Conservation (phyloP, 306 rosid species). For the Acmispon strigosus region DNA sequence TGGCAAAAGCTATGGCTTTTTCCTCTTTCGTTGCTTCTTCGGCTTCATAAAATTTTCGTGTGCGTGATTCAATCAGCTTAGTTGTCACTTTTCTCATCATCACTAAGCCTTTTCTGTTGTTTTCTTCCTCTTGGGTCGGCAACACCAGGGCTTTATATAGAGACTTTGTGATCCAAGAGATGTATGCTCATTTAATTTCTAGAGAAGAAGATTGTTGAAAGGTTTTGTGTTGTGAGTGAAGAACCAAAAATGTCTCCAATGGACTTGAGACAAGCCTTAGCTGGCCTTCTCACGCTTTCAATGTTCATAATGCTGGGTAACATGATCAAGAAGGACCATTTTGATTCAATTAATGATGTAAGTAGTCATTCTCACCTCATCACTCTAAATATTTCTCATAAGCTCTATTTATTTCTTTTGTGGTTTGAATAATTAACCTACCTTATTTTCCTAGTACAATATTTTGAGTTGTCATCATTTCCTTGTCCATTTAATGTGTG, state of each 20-base stretch:
- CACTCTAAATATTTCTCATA: too few species aligned
- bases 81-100: constrained; percentile 12
- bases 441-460: too few species aligned
- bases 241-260: constrained; percentile 15
- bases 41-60: neutral
- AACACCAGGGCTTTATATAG: neutral
- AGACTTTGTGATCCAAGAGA: neutral
- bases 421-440: too few species aligned
- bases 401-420: too few species aligned
- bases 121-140: constrained; percentile 25
- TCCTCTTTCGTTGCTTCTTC: neutral
- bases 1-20: constrained; percentile 11
- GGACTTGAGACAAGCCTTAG: constrained; percentile 35
- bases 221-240: neutral
- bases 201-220: neutral
- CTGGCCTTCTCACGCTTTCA: constrained; percentile 37
- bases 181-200: too few species aligned
- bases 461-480: too few species aligned
- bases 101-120: neutral
- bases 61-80: neutral
- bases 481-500: too few species aligned
- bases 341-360: constrained; percentile 22
- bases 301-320: constrained; percentile 45
- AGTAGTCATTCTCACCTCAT: constrained; percentile 4
- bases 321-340: constrained; percentile 42